Conservation (phyloP, 768 basidiomycete species). For the Rhodotorula toruloides region DNA sequence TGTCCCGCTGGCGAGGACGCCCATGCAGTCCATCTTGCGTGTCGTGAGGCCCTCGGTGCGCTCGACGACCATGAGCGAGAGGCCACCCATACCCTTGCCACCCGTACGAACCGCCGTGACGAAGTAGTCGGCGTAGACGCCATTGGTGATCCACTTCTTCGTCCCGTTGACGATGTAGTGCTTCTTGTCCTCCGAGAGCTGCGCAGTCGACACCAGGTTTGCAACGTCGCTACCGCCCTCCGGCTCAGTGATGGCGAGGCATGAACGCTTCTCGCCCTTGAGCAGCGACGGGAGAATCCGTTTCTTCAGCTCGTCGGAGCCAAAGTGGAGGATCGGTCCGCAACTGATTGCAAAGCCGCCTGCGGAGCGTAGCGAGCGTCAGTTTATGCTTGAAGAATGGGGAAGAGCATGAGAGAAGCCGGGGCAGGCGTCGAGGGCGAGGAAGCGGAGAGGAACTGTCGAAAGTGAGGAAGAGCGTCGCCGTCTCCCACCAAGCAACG, state of each 20-base stretch:
- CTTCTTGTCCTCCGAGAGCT: constrained; percentile 22
- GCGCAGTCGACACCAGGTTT: constrained; percentile 32
- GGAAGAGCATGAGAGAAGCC: too few species aligned
- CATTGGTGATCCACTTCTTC: constrained; percentile 37
- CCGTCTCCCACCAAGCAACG: too few species aligned
- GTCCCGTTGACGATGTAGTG: constrained; percentile 37
- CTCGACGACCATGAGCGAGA: constrained; percentile 42
- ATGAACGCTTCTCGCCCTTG: constrained; percentile 32
- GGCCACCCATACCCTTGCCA: constrained; percentile 38
- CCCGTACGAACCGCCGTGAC: constrained; percentile 38
- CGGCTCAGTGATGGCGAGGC: constrained; percentile 38
- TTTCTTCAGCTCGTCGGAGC: constrained; percentile 16
- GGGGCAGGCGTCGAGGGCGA: too few species aligned
- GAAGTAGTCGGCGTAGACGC: constrained; percentile 32
- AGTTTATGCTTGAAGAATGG: too few species aligned
- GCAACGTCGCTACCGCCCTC: constrained; percentile 37
- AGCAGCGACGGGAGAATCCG: constrained; percentile 24
- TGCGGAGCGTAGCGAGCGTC: too few species aligned
- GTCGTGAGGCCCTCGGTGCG: constrained; percentile 25
- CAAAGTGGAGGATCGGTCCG: constrained; percentile 27
- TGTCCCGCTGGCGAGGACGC: constrained; percentile 40
- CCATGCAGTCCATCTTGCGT: constrained; percentile 33
- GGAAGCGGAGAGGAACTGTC: too few species aligned
- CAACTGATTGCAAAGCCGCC: constrained; percentile 34
- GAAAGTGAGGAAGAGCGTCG: too few species aligned